These are phyloP conservation scores for Collybiopsis luxurians DNA, from an alignment of 768 basidiomycete genomes.

Conservation along the genomic window DNA sequence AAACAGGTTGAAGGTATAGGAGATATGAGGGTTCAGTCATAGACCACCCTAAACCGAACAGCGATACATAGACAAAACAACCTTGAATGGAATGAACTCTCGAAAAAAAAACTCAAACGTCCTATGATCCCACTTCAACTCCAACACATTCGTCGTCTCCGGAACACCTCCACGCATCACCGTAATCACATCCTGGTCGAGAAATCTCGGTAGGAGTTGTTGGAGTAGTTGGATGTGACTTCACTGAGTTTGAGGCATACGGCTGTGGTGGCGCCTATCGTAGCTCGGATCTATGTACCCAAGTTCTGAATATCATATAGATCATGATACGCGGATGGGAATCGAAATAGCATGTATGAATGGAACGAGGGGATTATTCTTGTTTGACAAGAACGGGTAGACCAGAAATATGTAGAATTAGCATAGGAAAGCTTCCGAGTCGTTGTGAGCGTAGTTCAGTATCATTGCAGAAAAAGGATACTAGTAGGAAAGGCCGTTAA, in stretches of 20 bases:
- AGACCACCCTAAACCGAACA: no score
- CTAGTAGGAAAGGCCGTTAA: no score
- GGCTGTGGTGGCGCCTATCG: constrained; percentile 71
- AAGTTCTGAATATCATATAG: no score
- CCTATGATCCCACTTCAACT: constrained; percentile 39
- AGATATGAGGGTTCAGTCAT: no score
- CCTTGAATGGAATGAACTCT: no score
- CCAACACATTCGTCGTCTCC: constrained; percentile 52
- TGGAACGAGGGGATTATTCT: constrained; percentile 64
- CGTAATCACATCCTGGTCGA: constrained; percentile 49
- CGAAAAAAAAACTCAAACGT: constrained; percentile 11
- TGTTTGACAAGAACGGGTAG: constrained; percentile 29
- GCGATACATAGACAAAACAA: no score
- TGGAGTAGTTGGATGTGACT: constrained; percentile 48
- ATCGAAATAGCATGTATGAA: no score
- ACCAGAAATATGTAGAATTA: background rate
- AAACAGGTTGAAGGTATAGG: no score
- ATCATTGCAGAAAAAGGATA: no score
- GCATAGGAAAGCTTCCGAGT: no score
- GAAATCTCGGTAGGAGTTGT: constrained; percentile 49
- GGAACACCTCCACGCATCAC: constrained; percentile 59
- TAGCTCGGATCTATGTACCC: constrained; percentile 38
- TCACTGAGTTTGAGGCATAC: constrained; percentile 70
- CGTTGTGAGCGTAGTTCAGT: no score
- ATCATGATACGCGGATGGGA: no score